Conservation (phyloP, 345 rosid genomes). For the Aegle marmelos region DNA sequence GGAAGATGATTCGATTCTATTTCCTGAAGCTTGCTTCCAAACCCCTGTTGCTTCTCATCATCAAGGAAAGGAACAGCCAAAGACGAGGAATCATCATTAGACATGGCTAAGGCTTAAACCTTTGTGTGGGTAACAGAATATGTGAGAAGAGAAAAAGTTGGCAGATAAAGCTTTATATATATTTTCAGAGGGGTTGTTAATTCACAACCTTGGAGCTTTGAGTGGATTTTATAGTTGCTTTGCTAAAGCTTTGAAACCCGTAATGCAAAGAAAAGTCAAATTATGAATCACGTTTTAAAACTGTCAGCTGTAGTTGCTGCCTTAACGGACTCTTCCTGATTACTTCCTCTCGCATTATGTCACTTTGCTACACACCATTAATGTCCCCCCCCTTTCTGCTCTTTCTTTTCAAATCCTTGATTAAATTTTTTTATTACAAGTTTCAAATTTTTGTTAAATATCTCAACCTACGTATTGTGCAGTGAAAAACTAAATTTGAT, state of each 20-base stretch:
- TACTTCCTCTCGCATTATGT: not conserved
- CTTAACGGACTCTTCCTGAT: too few species aligned
- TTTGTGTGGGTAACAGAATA: not conserved
- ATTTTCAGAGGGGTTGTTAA: not conserved
- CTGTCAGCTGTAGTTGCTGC: not conserved
- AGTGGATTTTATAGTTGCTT: not conserved
- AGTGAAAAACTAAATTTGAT: too few species aligned
- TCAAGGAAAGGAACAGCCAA: slow-evolving; percentile 16
- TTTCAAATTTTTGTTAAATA: too few species aligned
- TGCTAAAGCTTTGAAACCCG: not conserved
- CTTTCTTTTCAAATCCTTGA: not conserved
- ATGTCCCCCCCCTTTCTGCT: too few species aligned
- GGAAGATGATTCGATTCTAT: slow-evolving; percentile 6
- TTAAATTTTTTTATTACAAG: too few species aligned
- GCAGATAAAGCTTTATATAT: not conserved
- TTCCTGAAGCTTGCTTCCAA: slow-evolving; percentile 9
- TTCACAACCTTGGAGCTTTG: not conserved
- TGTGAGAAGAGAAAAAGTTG: not conserved
- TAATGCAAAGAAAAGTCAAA: too few species aligned
- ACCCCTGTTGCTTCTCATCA: slow-evolving; percentile 12
- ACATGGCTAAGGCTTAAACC: not conserved
- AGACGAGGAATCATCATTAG: not conserved
- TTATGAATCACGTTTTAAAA: not conserved
- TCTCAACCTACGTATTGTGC: too few species aligned
- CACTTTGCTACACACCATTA: not conserved